Conservation (phyloP, 768 basidiomycete species). For the Tephrocybe rancida region DNA sequence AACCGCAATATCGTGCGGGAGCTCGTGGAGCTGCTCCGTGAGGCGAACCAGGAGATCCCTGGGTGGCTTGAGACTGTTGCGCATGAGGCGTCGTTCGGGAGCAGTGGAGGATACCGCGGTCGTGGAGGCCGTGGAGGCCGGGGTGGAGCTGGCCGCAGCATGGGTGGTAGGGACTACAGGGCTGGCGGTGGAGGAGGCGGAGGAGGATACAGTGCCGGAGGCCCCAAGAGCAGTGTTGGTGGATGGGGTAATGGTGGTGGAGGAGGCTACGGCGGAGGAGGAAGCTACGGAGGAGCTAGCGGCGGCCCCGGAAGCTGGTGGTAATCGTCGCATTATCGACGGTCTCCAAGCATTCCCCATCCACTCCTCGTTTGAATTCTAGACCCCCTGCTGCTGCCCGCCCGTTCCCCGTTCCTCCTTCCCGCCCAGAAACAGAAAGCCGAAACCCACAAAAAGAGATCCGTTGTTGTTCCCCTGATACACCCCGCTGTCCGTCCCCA, state of each 20-base stretch:
- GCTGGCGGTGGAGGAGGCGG: slow-evolving; percentile 36
- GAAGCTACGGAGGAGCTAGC: slow-evolving; percentile 30
- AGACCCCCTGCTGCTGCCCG: slow-evolving; percentile 14
- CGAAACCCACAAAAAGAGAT: slow-evolving; percentile 29
- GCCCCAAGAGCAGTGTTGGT: slow-evolving; percentile 31
- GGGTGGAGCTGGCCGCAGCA: slow-evolving; percentile 49
- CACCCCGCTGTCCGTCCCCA: neutral
- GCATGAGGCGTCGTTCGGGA: slow-evolving; percentile 75
- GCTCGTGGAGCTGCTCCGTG: slow-evolving; percentile 88
- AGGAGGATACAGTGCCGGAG: slow-evolving; percentile 24
- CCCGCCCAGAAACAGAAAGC: slow-evolving; percentile 33
- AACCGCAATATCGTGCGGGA: slow-evolving; percentile 93
- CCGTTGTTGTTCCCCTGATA: neutral
- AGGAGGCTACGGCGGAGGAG: slow-evolving; percentile 24
- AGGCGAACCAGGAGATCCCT: slow-evolving; percentile 96
- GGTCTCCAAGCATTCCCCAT: neutral
- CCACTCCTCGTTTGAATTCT: neutral
- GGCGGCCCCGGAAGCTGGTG: slow-evolving; percentile 40
- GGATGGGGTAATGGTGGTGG: slow-evolving; percentile 28
- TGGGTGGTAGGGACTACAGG: slow-evolving; percentile 51
- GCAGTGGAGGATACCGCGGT: slow-evolving; percentile 55
- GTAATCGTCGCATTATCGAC: slow-evolving; percentile 30
- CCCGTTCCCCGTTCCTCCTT: slow-evolving; percentile 8
- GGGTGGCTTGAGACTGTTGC: slow-evolving; percentile 87
- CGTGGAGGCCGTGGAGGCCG: slow-evolving; percentile 63